These are phyloP conservation scores for Lodderomyces parapsilosis DNA, from an alignment of 1,139 yeast species.

Conservation along the genomic window DNA sequence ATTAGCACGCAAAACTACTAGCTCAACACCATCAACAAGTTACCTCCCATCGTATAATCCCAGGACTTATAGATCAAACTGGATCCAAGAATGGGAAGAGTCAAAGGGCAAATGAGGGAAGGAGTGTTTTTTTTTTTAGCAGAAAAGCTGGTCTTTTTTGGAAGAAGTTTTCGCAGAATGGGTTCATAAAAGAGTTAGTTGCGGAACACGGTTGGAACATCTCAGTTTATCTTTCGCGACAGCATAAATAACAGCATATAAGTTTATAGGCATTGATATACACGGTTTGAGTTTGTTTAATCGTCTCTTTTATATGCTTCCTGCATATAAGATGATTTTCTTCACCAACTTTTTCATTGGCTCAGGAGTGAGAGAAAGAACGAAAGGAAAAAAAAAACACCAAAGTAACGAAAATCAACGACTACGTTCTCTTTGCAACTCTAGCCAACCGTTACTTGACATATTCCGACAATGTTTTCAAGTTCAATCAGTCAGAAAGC, in stretches of 20 bases:
- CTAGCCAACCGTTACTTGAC: not conserved
- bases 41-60: constrained; percentile 6
- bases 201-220: no score
- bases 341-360: constrained; percentile 6
- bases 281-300: not conserved
- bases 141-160: constrained; percentile 3
- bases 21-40: constrained; percentile 4
- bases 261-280: not conserved
- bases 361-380: not conserved
- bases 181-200: no score
- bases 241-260: not conserved
- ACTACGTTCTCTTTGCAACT: no score
- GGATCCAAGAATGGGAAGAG: constrained; percentile 11
- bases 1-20: constrained; percentile 10
- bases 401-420: no score
- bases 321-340: constrained; percentile 1
- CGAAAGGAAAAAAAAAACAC: not conserved
- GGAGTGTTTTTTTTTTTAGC: no score
- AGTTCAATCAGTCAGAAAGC: constrained; percentile 4
- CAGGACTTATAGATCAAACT: constrained; percentile 11
- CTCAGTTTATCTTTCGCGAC: no score
- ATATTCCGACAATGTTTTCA: constrained; percentile 11
- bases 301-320: not conserved
- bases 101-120: not conserved
- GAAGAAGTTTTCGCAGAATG: no score